Conservation (phyloP, 1,139 yeast species). For the Geotrichum restrictum region DNA sequence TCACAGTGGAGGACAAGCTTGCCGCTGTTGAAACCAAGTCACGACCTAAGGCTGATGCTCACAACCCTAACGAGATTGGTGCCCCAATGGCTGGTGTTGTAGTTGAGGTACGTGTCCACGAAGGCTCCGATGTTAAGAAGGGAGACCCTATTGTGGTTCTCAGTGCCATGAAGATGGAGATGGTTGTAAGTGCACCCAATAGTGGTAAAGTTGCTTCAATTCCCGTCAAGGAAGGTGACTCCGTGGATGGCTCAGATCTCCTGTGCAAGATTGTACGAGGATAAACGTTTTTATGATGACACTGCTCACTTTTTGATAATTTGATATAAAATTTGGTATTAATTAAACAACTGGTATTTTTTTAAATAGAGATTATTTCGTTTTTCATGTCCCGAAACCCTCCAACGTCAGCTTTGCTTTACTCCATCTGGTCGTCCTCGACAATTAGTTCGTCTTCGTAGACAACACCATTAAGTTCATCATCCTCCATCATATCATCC, state of each 20-base stretch:
- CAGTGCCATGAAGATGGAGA: conserved; percentile 99
- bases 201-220: conserved; percentile 79
- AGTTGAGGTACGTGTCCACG: conserved; percentile 86
- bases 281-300: conserved; percentile 6
- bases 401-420: too few species aligned
- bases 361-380: not conserved
- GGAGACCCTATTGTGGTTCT: conserved; percentile 94
- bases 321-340: not conserved
- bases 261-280: conserved; percentile 48
- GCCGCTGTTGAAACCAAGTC: conserved; percentile 80
- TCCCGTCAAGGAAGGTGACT: conserved; percentile 81
- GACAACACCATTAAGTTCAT: conserved; percentile 11
- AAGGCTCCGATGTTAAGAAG: conserved; percentile 85
- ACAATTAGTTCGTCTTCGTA: not conserved
- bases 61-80: conserved; percentile 88
- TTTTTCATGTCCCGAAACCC: too few species aligned
- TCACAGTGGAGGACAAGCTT: conserved; percentile 81
- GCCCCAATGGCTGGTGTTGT: conserved; percentile 99
- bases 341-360: not conserved
- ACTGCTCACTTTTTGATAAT: not conserved
- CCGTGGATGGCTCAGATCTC: conserved; percentile 90
- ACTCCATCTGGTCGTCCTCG: conserved; percentile 2
- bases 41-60: conserved; percentile 84
- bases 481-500: conserved; percentile 34
- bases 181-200: conserved; percentile 92